Evolutionary conservation across 2,329 filamentous ascomycete genomes (phyloP), one percentile per base, ranked within the genome.

Genomic region (Coniochaeta pulveracea): DNA sequence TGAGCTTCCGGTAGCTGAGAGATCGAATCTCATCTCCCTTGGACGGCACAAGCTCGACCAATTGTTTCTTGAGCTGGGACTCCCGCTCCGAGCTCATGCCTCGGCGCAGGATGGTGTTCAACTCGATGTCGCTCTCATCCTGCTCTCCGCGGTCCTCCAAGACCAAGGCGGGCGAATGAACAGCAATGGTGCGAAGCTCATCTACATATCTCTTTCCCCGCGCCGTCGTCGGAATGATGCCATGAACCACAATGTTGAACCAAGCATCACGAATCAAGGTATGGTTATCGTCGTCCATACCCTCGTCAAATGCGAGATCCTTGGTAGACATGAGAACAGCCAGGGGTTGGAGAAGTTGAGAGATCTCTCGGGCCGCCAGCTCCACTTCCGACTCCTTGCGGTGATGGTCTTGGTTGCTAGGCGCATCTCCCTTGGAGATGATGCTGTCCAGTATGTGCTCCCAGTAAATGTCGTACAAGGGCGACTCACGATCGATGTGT

Each of bases 191-290:
- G 16, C 83, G 76, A 14, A 99, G 66, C 50, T 95, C 86, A 37
- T 80, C 70, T 32, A 77, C 57, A 46, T 93, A 76, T 43, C 74
- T 72, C 50, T 78, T 80, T 12, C 80, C 83, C 35, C 82, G 72
- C 11, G 78, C 71, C 0, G 85, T 89, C 11, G 72, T 71, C 9
- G 80, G 67, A 8, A 78, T 80, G 51, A 96, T 93, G 4, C 88
- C 91, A 53, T 98, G 91, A 1, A 94, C 82, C 15, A 88, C 84
- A 40, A 96, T 85, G 48, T 98, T 99, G 61, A 95, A 96, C 91
- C 91, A 99, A 5, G 85, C 85, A 63, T 98, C 88, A 34, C 89
- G 78, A 44, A 91, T 72, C 36, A 93, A 61, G 17, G 75, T 72
- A 40, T 82, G 71, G 6, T 76, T 73, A 37, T 89, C 77, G 33